These are phyloP conservation scores for Fraxinus platypoda DNA, from an alignment of 305 asterid species.

Conservation along the genomic window DNA sequence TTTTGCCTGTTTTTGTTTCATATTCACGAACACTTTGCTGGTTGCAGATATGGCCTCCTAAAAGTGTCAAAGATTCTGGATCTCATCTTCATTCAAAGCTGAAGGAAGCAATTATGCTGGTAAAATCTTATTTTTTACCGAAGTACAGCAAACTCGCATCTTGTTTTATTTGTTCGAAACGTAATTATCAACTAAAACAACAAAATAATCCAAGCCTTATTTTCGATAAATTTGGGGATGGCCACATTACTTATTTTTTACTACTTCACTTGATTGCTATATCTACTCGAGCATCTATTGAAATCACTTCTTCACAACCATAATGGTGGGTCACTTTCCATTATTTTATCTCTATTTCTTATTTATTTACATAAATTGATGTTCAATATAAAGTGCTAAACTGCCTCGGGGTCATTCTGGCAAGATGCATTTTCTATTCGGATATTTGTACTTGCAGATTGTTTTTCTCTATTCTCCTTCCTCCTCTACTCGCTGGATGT, in stretches of 20 bases:
- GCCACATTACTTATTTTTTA: neutral
- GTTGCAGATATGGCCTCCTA: conserved; percentile 97
- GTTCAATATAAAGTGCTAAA: neutral
- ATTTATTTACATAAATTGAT: neutral
- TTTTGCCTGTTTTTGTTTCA: conserved; percentile 17
- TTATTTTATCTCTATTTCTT: neutral
- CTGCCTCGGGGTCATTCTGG: neutral
- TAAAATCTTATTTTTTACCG: conserved; percentile 22
- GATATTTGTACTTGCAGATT: neutral
- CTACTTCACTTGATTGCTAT: neutral
- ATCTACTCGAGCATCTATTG: neutral
- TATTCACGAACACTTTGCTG: conserved; percentile 18
- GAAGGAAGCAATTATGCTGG: conserved; percentile 89
- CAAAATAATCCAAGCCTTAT: neutral
- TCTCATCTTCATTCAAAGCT: conserved; percentile 77
- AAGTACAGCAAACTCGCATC: neutral
- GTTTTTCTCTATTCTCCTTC: neutral
- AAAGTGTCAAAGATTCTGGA: conserved; percentile 86
- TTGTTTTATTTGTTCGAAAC: neutral
- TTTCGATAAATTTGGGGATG: neutral
- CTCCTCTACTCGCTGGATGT: neutral
- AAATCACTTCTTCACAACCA: neutral
- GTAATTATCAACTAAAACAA: neutral
- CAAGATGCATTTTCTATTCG: neutral
- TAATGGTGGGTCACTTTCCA: neutral